Base-by-base conservation (phyloP, 495 filamentous ascomycete species). In the Usnea hakonensis region DNA sequence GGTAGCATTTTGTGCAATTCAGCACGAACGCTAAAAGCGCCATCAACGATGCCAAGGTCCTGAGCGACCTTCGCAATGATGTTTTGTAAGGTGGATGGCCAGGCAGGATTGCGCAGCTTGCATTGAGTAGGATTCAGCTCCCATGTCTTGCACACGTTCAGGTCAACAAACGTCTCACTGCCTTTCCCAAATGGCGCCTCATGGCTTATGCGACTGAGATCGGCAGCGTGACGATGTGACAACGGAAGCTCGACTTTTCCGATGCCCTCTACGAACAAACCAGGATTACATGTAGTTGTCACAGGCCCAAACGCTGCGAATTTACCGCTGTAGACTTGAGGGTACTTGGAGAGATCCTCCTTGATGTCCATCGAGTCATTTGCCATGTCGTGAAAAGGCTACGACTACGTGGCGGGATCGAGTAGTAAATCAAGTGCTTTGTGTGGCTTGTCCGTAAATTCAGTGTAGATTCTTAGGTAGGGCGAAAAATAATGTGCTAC, bases 1-100 rank as follows among this genome's bases (percentile, higher is more conserved):
- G 86, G 60, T 16, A 83, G 68, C 65, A 84, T 65, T 65, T 85
- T 86, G 72, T 85, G 78, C 2, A 78, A 69, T 61, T 83, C 72
- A 5, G 77, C 79, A 3, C 58, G 63, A 16, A 63, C 30, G 30
- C 13, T 23, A 8, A 13, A 43, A 23, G 30, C 19, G 11, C 52
- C 57, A 35, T 28, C 50, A 11, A 41, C 32, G 33, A 63, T 30
- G 10, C 66, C 60, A n/a, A 65, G 63, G 32, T 41, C 41, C 35
- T 65, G 28, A 13, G 64, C 52, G 35, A 65, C 66, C 9, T 60
- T 37, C 32, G 28, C 41, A 14, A 60, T 32, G 16, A 53, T 26
- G 5, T 55, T 17, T 1, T 54, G 17, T 2, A 68, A 17, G 17
- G 48, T 55, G 5, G 33, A 23, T 16, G 19, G 30, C 77, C 76